These are phyloP conservation scores for Parasarocladium wereldwijsianum DNA, from an alignment of 2,329 filamentous ascomycete species.

Conservation along the genomic window DNA sequence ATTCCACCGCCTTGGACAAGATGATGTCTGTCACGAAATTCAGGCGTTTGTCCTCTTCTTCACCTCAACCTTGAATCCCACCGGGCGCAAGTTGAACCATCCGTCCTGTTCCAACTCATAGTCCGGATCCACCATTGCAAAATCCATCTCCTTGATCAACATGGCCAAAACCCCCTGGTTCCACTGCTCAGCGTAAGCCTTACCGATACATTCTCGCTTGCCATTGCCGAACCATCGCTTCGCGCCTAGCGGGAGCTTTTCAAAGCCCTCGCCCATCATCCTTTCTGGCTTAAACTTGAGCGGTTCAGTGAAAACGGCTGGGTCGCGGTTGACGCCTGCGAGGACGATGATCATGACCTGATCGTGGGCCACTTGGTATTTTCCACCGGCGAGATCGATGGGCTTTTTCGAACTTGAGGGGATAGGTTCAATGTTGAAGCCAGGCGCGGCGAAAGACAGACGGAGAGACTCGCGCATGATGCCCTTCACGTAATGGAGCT, in stretches of 20 bases:
- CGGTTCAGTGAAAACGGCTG: conserved; percentile 30
- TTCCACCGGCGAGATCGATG: conserved; percentile 29
- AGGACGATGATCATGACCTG: conserved; percentile 34
- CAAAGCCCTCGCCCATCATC: conserved; percentile 31
- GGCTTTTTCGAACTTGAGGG: conserved; percentile 25
- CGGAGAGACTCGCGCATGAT: conserved; percentile 39
- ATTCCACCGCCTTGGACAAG: too few relatives aligned
- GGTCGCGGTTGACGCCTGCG: conserved; percentile 34
- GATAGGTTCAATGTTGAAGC: conserved; percentile 37
- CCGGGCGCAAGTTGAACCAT: conserved; percentile 36
- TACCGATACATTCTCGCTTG: conserved; percentile 35
- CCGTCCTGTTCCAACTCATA: conserved; percentile 31
- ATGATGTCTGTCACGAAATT: too few relatives aligned
- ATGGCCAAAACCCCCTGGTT: conserved; percentile 24
- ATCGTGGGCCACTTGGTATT: conserved; percentile 32
- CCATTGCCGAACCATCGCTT: conserved; percentile 39
- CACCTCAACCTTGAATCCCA: conserved; percentile 28
- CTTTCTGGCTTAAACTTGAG: conserved; percentile 30
- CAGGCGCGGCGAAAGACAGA: conserved; percentile 36
- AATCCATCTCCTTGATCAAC: conserved; percentile 29
- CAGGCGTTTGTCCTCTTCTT: too few relatives aligned
- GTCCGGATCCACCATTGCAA: conserved; percentile 23
- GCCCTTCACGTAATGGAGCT: conserved; percentile 38
- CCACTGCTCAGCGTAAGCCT: conserved; percentile 33
- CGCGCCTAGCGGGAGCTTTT: conserved; percentile 25